phyloP scores from a whole-genome alignment of 2,329 filamentous ascomycete genomes.

The Diaporthe ilicicola region DNA sequence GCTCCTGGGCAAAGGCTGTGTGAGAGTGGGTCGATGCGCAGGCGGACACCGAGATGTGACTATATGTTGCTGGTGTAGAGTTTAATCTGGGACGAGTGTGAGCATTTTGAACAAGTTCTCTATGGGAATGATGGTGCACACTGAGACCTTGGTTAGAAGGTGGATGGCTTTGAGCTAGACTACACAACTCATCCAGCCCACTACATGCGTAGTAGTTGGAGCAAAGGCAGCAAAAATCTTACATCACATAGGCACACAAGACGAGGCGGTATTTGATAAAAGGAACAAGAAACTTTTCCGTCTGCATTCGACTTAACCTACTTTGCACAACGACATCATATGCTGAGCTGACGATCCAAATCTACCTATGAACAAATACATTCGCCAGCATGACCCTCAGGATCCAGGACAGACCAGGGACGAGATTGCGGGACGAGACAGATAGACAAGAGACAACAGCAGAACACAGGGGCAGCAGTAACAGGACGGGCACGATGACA shows the following conservation, averaged over 20 bases:
- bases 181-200: background rate
- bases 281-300: constrained; percentile 27
- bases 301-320: constrained; percentile 29
- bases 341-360: constrained; percentile 21
- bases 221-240: background rate
- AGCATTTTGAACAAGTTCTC: no score
- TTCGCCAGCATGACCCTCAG: background rate
- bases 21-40: no score
- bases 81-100: no score
- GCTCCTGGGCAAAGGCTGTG: no score
- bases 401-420: background rate
- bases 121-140: no score
- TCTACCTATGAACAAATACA: constrained; percentile 26
- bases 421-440: background rate
- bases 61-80: no score
- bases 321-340: constrained; percentile 31
- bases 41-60: no score
- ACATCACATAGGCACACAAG: background rate
- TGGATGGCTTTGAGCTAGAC: no score
- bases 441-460: background rate
- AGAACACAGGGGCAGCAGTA: background rate
- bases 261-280: background rate
- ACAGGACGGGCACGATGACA: background rate
- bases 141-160: no score
- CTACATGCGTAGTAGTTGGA: background rate